phyloP scores from a whole-genome alignment of 768 basidiomycete genomes.

The Serpula lacrymans region DNA sequence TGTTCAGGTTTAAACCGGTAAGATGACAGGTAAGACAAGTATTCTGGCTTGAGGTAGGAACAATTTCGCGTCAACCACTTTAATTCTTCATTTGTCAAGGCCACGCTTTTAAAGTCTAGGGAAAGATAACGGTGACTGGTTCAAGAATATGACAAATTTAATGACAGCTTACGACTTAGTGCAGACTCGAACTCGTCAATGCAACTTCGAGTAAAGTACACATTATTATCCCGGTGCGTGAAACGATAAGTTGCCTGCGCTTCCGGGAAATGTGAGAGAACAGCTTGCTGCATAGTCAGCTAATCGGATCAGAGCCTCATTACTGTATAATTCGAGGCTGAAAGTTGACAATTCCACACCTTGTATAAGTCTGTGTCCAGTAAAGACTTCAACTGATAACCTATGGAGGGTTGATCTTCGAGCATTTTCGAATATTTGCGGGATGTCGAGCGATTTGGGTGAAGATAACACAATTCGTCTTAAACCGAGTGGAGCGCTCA shows the following conservation, averaged over 20 bases:
- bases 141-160: neutral
- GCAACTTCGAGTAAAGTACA: constrained; percentile 52
- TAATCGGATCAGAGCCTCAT: constrained; percentile 25
- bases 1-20: constrained; percentile 77
- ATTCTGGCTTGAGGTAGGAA: constrained; percentile 67
- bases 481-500: no score
- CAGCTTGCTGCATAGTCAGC: constrained; percentile 96
- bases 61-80: constrained; percentile 65
- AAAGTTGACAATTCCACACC: constrained; percentile 42
- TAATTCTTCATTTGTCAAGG: constrained; percentile 58
- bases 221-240: constrained; percentile 67
- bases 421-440: no score
- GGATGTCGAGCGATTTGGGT: no score
- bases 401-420: constrained; percentile 19
- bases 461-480: no score
- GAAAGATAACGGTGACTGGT: neutral
- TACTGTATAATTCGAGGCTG: neutral
- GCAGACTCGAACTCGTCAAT: constrained; percentile 28
- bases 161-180: no score
- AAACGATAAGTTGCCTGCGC: constrained; percentile 72
- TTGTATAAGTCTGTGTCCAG: constrained; percentile 97
- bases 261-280: constrained; percentile 73
- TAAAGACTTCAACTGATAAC: constrained; percentile 45
- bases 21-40: constrained; percentile 70
- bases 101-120: constrained; percentile 66